These are phyloP conservation scores for Linum tenue DNA, from an alignment of 345 rosid genomes.

Conservation along the genomic window DNA sequence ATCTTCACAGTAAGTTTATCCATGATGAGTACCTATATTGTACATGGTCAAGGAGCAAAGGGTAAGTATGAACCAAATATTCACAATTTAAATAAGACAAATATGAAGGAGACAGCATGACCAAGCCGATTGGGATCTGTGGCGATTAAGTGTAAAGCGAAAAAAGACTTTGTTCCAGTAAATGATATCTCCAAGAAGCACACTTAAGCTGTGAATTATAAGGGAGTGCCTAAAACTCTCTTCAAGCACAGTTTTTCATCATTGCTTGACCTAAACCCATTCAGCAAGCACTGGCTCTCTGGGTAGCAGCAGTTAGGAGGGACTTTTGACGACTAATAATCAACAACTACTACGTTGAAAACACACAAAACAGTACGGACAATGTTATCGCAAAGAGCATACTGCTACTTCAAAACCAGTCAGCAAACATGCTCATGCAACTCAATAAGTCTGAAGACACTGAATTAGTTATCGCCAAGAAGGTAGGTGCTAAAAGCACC, in stretches of 20 bases:
- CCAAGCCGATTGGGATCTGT: neutral
- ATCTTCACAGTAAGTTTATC: slow-evolving; percentile 91
- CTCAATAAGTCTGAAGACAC: neutral
- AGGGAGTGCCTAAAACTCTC: neutral
- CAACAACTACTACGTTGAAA: neutral
- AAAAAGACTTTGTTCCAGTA: neutral
- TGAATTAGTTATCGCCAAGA: neutral
- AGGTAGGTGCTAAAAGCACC: neutral
- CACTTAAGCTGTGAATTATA: neutral
- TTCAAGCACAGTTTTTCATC: neutral
- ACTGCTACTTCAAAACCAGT: neutral
- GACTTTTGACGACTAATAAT: neutral
- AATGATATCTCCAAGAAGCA: neutral
- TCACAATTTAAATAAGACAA: neutral
- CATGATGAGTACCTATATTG: slow-evolving; percentile 89
- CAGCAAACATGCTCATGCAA: neutral
- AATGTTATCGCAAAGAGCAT: neutral
- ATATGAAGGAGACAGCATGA: neutral
- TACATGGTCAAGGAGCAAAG: slow-evolving; percentile 4
- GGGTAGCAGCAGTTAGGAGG: neutral
- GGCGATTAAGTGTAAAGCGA: neutral
- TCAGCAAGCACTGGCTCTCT: neutral
- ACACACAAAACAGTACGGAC: neutral
- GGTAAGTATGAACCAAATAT: too few species aligned
- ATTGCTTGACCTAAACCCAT: neutral